phyloP scores from a whole-genome alignment of 2,329 filamentous ascomycete species.

The Peltaster fructicola region DNA sequence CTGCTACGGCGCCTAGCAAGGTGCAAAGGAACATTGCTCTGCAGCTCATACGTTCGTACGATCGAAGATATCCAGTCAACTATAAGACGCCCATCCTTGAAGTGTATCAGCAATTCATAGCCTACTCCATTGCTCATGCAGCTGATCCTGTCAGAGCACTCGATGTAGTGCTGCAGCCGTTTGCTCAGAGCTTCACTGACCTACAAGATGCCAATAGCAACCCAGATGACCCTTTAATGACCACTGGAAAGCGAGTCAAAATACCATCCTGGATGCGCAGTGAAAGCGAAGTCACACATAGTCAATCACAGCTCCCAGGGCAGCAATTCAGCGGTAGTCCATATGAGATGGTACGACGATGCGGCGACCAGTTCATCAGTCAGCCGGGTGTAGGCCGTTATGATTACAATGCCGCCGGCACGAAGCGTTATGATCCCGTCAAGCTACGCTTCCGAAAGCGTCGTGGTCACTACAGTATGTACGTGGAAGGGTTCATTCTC shows the following conservation, averaged over 20 bases:
- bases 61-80: not conserved
- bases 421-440: not conserved
- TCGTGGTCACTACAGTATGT: slow-evolving; percentile 1
- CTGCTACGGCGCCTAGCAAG: not conserved
- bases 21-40: not conserved
- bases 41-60: not conserved
- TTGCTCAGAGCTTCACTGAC: no score
- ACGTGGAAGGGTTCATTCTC: slow-evolving; percentile 2
- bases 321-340: no score
- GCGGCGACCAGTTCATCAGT: slow-evolving; percentile 2
- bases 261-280: no score
- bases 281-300: not conserved
- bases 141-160: no score
- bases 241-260: no score
- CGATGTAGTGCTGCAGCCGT: no score
- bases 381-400: not conserved
- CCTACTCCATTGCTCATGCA: not conserved
- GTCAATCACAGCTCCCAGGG: no score
- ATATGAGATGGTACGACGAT: slow-evolving; percentile 1
- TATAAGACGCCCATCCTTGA: not conserved
- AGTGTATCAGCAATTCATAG: not conserved
- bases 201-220: no score
- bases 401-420: slow-evolving; percentile 1
- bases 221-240: no score
- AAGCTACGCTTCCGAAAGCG: slow-evolving; percentile 1